Evolutionary conservation across 2,329 filamentous ascomycete species (phyloP).

Genomic region (Colletotrichum sp.): DNA sequence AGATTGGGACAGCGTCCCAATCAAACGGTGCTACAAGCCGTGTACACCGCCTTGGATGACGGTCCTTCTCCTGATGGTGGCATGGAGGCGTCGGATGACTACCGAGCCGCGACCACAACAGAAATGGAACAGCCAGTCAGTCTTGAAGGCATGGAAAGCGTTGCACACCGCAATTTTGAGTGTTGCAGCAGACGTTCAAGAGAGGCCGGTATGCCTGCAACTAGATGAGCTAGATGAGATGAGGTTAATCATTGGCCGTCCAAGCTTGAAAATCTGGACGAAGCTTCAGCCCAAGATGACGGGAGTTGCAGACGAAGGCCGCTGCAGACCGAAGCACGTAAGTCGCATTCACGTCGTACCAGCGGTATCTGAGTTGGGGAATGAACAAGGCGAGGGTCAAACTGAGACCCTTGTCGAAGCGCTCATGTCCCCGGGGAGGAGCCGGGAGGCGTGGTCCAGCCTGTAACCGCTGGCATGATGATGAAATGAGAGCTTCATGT

Average conservation of each 20-base stretch:
- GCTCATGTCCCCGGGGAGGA: not conserved
- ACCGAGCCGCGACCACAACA: conserved; percentile 1
- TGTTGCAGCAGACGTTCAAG: not conserved
- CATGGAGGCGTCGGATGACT: not conserved
- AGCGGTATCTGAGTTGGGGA: not conserved
- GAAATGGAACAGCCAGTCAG: not conserved
- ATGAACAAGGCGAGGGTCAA: not conserved
- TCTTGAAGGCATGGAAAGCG: not conserved
- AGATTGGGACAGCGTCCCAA: not conserved
- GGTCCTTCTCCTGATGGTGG: not conserved
- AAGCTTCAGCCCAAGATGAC: not conserved
- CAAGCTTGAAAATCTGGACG: not conserved
- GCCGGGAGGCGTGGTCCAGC: not conserved
- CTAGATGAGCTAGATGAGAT: not conserved
- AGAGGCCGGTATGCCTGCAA: not conserved
- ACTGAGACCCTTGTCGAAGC: not conserved
- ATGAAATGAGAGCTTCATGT: conserved; percentile 7
- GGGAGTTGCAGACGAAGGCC: not conserved
- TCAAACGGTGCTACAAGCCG: not conserved
- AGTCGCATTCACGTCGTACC: not conserved
- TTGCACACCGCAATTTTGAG: conserved; percentile 5
- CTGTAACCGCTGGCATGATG: conserved; percentile 1
- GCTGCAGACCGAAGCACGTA: not conserved
- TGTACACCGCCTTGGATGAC: not conserved
- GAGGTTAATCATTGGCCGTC: not conserved